These are phyloP conservation scores for Gracilaria gracilis DNA, from an alignment of 23 red algal genomes.

Conservation along the genomic window DNA sequence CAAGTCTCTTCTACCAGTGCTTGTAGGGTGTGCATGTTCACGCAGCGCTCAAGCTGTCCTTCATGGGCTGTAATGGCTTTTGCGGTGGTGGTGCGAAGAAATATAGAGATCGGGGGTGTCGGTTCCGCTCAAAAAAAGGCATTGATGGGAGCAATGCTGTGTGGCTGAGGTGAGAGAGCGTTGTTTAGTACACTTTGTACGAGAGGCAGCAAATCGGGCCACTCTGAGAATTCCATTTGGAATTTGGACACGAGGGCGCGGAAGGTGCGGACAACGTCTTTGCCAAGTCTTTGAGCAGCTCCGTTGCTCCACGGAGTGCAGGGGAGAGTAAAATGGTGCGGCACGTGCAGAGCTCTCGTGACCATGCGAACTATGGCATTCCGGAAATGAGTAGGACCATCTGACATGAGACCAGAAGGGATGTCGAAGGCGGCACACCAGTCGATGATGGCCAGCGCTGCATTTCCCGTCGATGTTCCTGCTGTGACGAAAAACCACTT, in stretches of 20 bases:
- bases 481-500: background rate
- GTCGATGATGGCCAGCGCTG: background rate
- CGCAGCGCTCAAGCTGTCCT: too few relatives aligned
- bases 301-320: constrained; percentile 18
- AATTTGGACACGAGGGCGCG: constrained; percentile 13
- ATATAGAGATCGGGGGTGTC: too few relatives aligned
- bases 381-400: background rate
- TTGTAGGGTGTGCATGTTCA: too few relatives aligned
- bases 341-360: background rate
- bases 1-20: too few relatives aligned
- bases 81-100: too few relatives aligned
- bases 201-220: constrained; percentile 15
- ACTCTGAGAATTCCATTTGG: background rate
- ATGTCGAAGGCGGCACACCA: background rate
- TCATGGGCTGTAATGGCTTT: too few relatives aligned
- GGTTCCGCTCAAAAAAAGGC: too few relatives aligned
- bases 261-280: background rate
- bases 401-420: background rate
- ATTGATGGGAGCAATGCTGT: background rate
- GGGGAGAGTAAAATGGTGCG: background rate
- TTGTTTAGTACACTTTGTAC: background rate
- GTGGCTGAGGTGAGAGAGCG: background rate
- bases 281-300: background rate
- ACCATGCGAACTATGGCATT: background rate
- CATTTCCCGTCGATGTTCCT: background rate